Conservation (phyloP, 1,284 basidiomycete species). For the Moesziomyces antarcticus region DNA sequence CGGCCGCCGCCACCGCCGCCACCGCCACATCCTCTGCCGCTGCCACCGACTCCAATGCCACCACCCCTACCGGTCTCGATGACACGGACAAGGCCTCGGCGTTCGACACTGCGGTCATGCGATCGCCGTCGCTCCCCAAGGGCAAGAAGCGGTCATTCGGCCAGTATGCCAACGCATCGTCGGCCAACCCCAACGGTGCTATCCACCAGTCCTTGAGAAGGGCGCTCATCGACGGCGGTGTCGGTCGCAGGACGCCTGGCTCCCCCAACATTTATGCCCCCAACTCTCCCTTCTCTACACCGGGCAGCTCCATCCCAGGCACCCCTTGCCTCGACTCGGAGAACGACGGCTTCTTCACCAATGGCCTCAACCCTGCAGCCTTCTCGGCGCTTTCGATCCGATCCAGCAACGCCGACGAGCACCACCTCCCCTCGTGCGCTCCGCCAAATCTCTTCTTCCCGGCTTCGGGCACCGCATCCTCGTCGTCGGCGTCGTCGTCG, state of each 20-base stretch:
- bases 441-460: conserved; percentile 68
- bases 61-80: conserved; percentile 31
- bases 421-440: conserved; percentile 66
- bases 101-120: conserved; percentile 63
- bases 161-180: conserved; percentile 47
- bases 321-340: conserved; percentile 59
- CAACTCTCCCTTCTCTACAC: conserved; percentile 66
- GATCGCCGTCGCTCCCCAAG: conserved; percentile 52
- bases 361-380: conserved; percentile 54
- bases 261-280: conserved; percentile 60
- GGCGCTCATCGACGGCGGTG: conserved; percentile 65
- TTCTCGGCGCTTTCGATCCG: conserved; percentile 65
- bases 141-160: conserved; percentile 66
- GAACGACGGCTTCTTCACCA: conserved; percentile 59
- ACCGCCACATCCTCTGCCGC: conserved; percentile 20
- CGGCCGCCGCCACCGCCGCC: conserved; percentile 20
- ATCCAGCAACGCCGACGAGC: conserved; percentile 48
- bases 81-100: conserved; percentile 59
- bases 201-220: conserved; percentile 62
- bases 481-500: conserved; percentile 36
- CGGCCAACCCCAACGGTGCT: conserved; percentile 38
- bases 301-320: conserved; percentile 62
- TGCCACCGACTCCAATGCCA: conserved; percentile 27
- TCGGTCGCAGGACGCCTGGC: conserved; percentile 51
- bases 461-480: conserved; percentile 51